Evolutionary conservation across 228 moss, liverwort and hornwort genomes (phyloP), one percentile per base, ranked within the genome.

Genomic region (Sphagnum magellanicum): DNA sequence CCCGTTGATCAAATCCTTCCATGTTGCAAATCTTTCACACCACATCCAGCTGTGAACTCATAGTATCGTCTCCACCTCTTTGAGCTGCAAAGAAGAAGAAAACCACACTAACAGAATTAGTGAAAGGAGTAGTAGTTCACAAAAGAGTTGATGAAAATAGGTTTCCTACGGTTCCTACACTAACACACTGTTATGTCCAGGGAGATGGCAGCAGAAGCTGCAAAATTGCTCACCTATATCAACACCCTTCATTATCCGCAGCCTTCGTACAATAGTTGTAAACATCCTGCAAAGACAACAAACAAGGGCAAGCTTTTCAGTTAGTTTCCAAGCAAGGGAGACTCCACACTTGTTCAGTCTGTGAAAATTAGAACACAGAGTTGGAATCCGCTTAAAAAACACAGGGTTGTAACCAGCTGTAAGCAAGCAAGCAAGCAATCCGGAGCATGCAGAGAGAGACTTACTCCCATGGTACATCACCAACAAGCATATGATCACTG

Each of bases 381-480:
- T n/a, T 66, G 49, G 48, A 48, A 4, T 4, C 32, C 32, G 3
- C 32, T 32, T 32, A 2, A 32, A 32, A 32, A 32, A 32, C 32
- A 32, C 32, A 32, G 32, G 32, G 32, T 32, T 32, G 32, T 32
- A 32, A 32, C 3, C 3, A 32, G 32, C 32, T 32, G 32, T 32
- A 32, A 32, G 32, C 32, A 32, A 32, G 32, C 32, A 55, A 55
- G 12, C 55, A 32, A 32, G 32, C 3, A 55, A 55, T 2, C 12
- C 2, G 2, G 2, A 55, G 12, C 55, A 8, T 1, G 4, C 1
- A 55, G 55, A 8, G 55, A 55, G 50, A 47, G 16, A 83, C 97
- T 91, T 75, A 97, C 97, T 76, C 81, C 97, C 97, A 97, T 9
- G 97, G 97, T 6, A 97, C 97, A 61, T 97, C 97, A 17, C 97